Evolutionary conservation across 164 flowering plant genomes (phyloP).

Genomic region (Macadamia integrifolia): DNA sequence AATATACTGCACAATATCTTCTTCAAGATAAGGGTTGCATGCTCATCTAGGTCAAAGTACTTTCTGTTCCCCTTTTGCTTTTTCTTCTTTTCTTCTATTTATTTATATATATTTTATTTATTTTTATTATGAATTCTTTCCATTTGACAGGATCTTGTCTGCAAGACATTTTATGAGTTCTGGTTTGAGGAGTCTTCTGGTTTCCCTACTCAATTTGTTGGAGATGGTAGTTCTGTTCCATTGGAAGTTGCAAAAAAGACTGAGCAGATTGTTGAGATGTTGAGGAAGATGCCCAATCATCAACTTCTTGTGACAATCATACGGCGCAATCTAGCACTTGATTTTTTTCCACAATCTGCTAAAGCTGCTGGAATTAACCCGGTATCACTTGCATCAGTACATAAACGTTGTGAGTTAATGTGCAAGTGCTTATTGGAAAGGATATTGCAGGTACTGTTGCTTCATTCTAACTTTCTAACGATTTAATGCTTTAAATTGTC

Average conservation of each 20-base stretch:
- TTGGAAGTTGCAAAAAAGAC: slow-evolving; percentile 83
- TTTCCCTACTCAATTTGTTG: slow-evolving; percentile 46
- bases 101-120: too few relatives aligned
- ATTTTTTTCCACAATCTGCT: slow-evolving; percentile 86
- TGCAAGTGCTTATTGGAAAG: slow-evolving; percentile 93
- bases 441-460: slow-evolving; percentile 71
- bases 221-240: slow-evolving; percentile 89
- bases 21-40: too few relatives aligned
- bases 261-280: slow-evolving; percentile 90
- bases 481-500: slow-evolving; percentile 3
- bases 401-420: slow-evolving; percentile 91
- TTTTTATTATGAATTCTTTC: too few relatives aligned
- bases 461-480: background rate
- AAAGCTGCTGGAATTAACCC: slow-evolving; percentile 93
- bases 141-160: slow-evolving; percentile 78
- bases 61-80: too few relatives aligned
- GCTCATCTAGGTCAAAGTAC: too few relatives aligned
- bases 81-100: too few relatives aligned
- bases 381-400: slow-evolving; percentile 63
- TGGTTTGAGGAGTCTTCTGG: slow-evolving; percentile 94
- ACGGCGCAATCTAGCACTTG: slow-evolving; percentile 80
- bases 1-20: too few relatives aligned
- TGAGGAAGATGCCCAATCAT: slow-evolving; percentile 68
- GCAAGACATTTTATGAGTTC: slow-evolving; percentile 97
- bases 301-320: slow-evolving; percentile 79